phyloP scores from a whole-genome alignment of 768 basidiomycete genomes.

The Omphalotus guepiniiformis region DNA sequence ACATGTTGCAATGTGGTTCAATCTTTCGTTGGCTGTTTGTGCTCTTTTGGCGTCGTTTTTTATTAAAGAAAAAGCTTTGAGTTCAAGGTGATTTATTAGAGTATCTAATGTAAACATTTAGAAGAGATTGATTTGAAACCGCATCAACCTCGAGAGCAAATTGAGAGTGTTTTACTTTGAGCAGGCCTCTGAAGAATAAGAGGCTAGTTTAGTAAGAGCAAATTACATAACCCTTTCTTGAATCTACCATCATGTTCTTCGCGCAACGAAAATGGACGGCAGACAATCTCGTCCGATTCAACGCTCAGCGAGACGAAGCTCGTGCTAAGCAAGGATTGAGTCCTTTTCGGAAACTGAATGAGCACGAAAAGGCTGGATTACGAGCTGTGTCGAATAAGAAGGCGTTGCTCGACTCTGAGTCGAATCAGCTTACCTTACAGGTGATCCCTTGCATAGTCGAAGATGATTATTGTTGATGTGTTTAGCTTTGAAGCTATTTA shows the following conservation, averaged over 20 bases:
- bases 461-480: background rate
- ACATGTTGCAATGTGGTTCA: constrained; percentile 45
- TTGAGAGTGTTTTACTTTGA: too few species aligned
- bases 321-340: background rate
- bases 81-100: background rate
- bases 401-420: background rate
- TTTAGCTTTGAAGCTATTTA: background rate
- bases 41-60: constrained; percentile 44
- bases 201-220: too few species aligned
- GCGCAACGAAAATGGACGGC: background rate
- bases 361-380: too few species aligned
- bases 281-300: background rate
- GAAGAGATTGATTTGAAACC: too few species aligned
- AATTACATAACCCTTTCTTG: too few species aligned
- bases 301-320: too few species aligned
- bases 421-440: background rate
- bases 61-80: constrained; percentile 46
- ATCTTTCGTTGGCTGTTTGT: constrained; percentile 34
- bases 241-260: background rate
- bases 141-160: too few species aligned
- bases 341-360: too few species aligned
- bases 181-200: too few species aligned
- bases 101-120: too few species aligned
- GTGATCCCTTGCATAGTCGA: too few species aligned
- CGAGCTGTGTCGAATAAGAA: background rate